Percentiles rank a stretch among this genome's conserved stretches.
Evolutionary conservation across 805 yeast species (phyloP).

Genomic region (Wickerhamiella dianesei): DNA sequence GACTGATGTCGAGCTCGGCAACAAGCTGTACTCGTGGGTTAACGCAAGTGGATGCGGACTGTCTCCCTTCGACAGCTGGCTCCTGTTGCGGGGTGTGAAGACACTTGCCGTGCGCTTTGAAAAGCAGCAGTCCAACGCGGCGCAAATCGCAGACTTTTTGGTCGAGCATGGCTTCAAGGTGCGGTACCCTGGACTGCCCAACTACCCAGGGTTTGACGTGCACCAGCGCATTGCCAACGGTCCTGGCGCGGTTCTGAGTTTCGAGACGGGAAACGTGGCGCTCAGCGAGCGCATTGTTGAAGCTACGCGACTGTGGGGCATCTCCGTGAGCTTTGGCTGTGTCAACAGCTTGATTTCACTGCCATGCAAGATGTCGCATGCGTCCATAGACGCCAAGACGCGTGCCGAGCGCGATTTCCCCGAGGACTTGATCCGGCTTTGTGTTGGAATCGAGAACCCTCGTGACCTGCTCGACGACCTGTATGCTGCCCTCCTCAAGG

Average conservation of each 20-base stretch:
- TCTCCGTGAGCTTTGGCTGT: slow-evolving; percentile 89
- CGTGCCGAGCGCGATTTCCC: slow-evolving; percentile 83
- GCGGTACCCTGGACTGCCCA: slow-evolving; percentile 70
- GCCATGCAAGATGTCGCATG: slow-evolving; percentile 95
- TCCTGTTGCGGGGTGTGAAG: slow-evolving; percentile 74
- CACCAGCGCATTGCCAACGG: slow-evolving; percentile 71
- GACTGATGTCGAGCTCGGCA: slow-evolving; percentile 47
- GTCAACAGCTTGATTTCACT: slow-evolving; percentile 83
- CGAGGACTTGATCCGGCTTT: slow-evolving; percentile 78
- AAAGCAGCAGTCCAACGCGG: slow-evolving; percentile 74
- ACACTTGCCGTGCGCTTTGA: slow-evolving; percentile 78
- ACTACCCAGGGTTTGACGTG: slow-evolving; percentile 69
- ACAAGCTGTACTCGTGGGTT: slow-evolving; percentile 57
- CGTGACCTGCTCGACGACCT: slow-evolving; percentile 76
- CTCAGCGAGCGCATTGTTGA: slow-evolving; percentile 63
- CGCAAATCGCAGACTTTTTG: slow-evolving; percentile 60
- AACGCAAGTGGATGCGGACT: slow-evolving; percentile 87
- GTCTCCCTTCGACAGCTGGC: slow-evolving; percentile 88
- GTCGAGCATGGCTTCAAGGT: slow-evolving; percentile 58
- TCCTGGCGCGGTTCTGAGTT: slow-evolving; percentile 77
- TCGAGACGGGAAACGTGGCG: slow-evolving; percentile 69
- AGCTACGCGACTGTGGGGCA: slow-evolving; percentile 62
- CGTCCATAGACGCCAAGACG: slow-evolving; percentile 80
- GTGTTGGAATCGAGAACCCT: slow-evolving; percentile 79
- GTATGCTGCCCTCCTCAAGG: slow-evolving; percentile 49